These are phyloP conservation scores for Trichoderma brevicompactum DNA, from an alignment of 2,329 filamentous ascomycete genomes.

Conservation along the genomic window DNA sequence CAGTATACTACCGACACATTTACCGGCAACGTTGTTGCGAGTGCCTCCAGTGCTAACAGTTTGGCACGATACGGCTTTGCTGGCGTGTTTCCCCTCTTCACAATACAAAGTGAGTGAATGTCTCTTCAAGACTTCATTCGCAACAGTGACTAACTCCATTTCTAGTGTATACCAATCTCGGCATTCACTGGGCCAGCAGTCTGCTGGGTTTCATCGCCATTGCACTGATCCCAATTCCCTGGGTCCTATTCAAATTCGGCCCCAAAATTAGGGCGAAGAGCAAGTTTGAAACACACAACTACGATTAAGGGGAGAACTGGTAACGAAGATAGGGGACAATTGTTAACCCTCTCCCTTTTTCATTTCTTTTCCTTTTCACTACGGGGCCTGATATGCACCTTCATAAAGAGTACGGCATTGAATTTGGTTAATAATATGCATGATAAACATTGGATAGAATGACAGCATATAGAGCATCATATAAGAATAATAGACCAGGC, in stretches of 20 bases:
- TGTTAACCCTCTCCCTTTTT: not conserved
- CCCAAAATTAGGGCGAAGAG: slow-evolving; percentile 46
- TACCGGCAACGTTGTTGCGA: slow-evolving; percentile 58
- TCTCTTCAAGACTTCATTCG: accelerated
- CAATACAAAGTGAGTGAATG: slow-evolving; percentile 55
- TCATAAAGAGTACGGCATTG: not conserved
- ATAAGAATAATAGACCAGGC: slow-evolving; percentile 13
- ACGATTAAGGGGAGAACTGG: not conserved
- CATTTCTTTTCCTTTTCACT: not conserved
- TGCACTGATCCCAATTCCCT: slow-evolving; percentile 55
- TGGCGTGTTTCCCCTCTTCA: slow-evolving; percentile 64
- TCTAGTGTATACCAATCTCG: slow-evolving; percentile 50
- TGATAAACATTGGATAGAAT: not conserved
- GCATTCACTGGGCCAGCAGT: slow-evolving; percentile 53
- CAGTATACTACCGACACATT: slow-evolving; percentile 63
- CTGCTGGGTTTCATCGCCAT: slow-evolving; percentile 54
- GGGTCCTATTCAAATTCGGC: slow-evolving; percentile 57
- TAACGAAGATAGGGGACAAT: not conserved
- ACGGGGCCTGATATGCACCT: not conserved
- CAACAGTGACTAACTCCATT: slow-evolving; percentile 23
- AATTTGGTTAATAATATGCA: not conserved
- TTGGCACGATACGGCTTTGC: slow-evolving; percentile 60
- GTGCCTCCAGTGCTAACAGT: slow-evolving; percentile 63
- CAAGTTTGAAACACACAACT: slow-evolving; percentile 45
- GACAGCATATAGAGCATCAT: slow-evolving; percentile 8